Conservation (phyloP, 2,329 filamentous ascomycete genomes). For the Dryadomyces quercivorus region DNA sequence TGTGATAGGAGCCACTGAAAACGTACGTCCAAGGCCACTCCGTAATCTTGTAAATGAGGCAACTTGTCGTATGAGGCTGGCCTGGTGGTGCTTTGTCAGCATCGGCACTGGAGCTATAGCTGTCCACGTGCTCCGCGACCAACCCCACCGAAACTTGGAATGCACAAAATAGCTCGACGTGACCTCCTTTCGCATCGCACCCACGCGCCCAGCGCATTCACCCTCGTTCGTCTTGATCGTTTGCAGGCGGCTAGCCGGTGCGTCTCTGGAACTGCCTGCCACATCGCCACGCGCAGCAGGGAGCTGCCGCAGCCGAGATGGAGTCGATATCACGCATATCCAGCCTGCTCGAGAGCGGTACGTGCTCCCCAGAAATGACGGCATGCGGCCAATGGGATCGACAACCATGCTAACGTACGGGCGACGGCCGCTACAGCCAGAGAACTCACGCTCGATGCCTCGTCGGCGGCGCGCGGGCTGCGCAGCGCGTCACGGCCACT, state of each 20-base stretch:
- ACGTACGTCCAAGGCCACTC: too few species aligned
- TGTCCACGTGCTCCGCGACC: neutral
- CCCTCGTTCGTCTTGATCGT: neutral
- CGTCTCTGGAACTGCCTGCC: neutral
- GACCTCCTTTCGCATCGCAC: neutral
- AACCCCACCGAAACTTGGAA: neutral
- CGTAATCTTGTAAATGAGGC: too few species aligned
- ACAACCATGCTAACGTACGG: neutral
- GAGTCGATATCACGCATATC: constrained; percentile 94
- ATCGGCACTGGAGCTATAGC: neutral
- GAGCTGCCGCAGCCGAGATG: constrained; percentile 39
- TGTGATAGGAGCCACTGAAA: too few species aligned
- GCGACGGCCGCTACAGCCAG: constrained; percentile 47
- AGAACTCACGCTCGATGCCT: constrained; percentile 94
- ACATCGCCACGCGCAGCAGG: neutral
- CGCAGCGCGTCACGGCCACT: constrained; percentile 48
- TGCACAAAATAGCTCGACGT: neutral
- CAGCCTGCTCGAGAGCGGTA: constrained; percentile 88
- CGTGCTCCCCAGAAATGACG: constrained; percentile 15
- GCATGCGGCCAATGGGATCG: neutral
- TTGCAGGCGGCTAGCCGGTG: neutral
- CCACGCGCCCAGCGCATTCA: neutral
- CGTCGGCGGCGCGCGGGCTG: constrained; percentile 66
- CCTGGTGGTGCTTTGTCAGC: neutral
- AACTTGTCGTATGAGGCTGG: neutral